phyloP scores from a whole-genome alignment of 2,329 filamentous ascomycete genomes.

The Thelonectria discophora region DNA sequence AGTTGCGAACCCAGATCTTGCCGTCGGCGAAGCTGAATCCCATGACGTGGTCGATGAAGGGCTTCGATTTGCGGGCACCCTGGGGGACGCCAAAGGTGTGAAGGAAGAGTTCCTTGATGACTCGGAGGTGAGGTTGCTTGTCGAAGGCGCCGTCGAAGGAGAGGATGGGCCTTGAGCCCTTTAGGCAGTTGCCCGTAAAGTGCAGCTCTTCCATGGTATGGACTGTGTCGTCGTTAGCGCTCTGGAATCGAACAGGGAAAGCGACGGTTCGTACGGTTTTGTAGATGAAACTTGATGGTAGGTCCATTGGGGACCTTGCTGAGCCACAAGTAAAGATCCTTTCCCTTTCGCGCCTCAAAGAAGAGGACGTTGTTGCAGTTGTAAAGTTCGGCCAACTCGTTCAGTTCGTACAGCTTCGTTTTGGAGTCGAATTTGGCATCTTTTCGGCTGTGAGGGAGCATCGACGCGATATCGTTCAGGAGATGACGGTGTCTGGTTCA shows the following conservation, averaged over 20 bases:
- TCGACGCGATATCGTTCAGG: slow-evolving; percentile 84
- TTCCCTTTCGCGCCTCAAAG: slow-evolving; percentile 92
- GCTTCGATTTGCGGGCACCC: slow-evolving; percentile 87
- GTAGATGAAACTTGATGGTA: slow-evolving; percentile 75
- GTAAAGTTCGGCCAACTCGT: slow-evolving; percentile 79
- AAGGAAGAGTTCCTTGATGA: slow-evolving; percentile 89
- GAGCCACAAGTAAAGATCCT: slow-evolving; percentile 95
- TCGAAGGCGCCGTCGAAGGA: slow-evolving; percentile 93
- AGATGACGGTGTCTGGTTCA: slow-evolving; percentile 85
- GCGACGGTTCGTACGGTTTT: slow-evolving; percentile 66
- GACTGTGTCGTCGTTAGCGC: slow-evolving; percentile 59
- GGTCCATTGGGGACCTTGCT: slow-evolving; percentile 82
- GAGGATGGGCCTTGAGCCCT: slow-evolving; percentile 88
- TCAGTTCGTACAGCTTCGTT: slow-evolving; percentile 83
- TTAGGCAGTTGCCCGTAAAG: slow-evolving; percentile 96
- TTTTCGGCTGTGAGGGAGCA: slow-evolving; percentile 92
- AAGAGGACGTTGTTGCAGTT: slow-evolving; percentile 96
- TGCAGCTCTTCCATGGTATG: slow-evolving; percentile 98
- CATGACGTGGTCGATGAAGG: slow-evolving; percentile 96
- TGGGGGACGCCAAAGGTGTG: slow-evolving; percentile 94
- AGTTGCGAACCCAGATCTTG: slow-evolving; percentile 96
- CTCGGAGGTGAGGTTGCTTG: slow-evolving; percentile 76
- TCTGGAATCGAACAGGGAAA: neutral
- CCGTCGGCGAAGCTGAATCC: slow-evolving; percentile 89
- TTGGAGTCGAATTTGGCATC: slow-evolving; percentile 98